Base-by-base conservation (phyloP, 2,329 filamentous ascomycete species). In the Apiospora kogelbergensis region DNA sequence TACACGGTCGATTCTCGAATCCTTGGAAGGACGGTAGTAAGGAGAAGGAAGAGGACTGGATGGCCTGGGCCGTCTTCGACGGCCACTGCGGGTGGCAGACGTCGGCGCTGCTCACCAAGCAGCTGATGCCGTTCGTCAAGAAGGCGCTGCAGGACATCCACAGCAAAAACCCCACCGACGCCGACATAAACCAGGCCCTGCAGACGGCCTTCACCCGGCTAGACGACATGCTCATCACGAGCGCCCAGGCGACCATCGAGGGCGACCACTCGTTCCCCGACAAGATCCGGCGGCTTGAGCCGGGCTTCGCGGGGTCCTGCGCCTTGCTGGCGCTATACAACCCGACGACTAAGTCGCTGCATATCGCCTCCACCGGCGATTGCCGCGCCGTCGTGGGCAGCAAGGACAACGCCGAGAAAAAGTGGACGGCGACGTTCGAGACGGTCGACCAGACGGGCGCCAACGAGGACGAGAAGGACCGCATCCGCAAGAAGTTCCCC, bases 391-490 rank as follows among this genome's bases (percentile, higher is more conserved):
- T 92, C 0, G 81, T 92, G 0, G 90, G 90, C 1, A 75, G 75
- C 2, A 78, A 83, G 79, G 33, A 33, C 33, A 81, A 84, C 15
- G 67, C 79, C 0, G 75, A 81, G 0, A 33, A 37, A 1, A 81
- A 78, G 24, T 92, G 89, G 81, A 77, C 82, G 2, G 81, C 84
- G 0, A 82, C 84, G 6, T 81, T 86, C 0, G 82, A 93, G 20
- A 91, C 89, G 13, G 78, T 82, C 15, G 91, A 93, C 76, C 91
- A 93, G 74, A 92, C 88, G 0, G 90, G 90, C 57, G 85, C 85
- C 73, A 92, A 91, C 71, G 71, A 80, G 64, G 81, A 83, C 65
- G 91, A 93, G 78, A 81, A 87, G 2, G 81, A 79, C 1, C 81
- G 90, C 1, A 78, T 93, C 17, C 76, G 81, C 11, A 78, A 77